Conservation (phyloP, 257 asterid genomes). For the Penstemon newberryi region DNA sequence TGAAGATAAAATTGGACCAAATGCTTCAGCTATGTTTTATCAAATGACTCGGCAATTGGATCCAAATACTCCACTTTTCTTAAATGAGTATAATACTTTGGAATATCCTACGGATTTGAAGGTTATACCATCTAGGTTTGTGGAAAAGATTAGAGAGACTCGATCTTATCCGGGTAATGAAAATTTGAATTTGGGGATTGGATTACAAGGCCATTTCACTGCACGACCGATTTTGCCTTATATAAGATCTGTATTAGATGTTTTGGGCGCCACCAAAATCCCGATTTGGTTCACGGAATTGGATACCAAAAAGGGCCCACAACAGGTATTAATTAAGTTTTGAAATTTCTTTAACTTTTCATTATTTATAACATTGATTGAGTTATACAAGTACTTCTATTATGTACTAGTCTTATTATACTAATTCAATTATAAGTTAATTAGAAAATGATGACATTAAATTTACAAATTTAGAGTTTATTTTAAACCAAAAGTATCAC, state of each 20-base stretch:
- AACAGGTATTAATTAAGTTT: slow-evolving; percentile 34
- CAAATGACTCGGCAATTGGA: slow-evolving; percentile 47
- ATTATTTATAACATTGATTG: no score
- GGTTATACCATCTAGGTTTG: slow-evolving; percentile 39
- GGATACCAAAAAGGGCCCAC: slow-evolving; percentile 34
- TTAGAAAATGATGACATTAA: no score
- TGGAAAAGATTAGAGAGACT: slow-evolving; percentile 40
- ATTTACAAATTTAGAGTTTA: no score
- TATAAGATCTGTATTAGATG: slow-evolving; percentile 47
- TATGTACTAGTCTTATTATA: not conserved
- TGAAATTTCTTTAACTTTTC: no score
- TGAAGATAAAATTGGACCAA: slow-evolving; percentile 46
- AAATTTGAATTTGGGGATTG: slow-evolving; percentile 38
- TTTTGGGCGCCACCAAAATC: slow-evolving; percentile 43
- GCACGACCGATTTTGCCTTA: slow-evolving; percentile 35
- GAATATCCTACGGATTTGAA: slow-evolving; percentile 41
- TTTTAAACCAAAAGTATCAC: no score
- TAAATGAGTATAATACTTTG: slow-evolving; percentile 53
- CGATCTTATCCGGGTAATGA: slow-evolving; percentile 52
- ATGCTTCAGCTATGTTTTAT: slow-evolving; percentile 54
- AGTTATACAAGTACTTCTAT: no score
- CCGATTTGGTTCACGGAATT: slow-evolving; percentile 66
- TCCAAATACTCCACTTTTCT: slow-evolving; percentile 35
- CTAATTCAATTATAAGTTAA: no score
- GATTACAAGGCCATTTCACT: slow-evolving; percentile 55